Conservation (phyloP, 345 rosid species). For the Anacardium occidentale region DNA sequence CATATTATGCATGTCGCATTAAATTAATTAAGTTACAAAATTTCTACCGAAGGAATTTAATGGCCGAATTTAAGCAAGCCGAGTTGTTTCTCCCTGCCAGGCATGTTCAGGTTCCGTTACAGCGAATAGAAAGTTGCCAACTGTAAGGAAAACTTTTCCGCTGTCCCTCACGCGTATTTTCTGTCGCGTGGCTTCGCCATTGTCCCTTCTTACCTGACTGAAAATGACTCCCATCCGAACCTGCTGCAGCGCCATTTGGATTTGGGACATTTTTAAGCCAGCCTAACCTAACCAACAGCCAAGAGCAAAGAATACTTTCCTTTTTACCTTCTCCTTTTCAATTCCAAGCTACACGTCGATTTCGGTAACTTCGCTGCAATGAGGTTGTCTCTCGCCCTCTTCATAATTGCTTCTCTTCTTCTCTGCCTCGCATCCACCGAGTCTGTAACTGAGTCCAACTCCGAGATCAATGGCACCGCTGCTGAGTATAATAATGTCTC, state of each 20-base stretch:
- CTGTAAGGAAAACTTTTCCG: too few relatives aligned
- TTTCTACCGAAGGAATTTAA: too few relatives aligned
- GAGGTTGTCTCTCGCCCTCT: conserved; percentile 21
- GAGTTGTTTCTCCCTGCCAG: too few relatives aligned
- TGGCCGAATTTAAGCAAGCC: too few relatives aligned
- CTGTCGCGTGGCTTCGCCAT: too few relatives aligned
- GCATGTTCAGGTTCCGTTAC: too few relatives aligned
- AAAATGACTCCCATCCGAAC: conserved; percentile 1
- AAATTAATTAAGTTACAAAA: too few relatives aligned
- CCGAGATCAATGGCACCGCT: conserved; percentile 27
- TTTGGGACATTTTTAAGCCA: background rate
- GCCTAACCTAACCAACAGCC: background rate
- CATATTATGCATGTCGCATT: too few relatives aligned
- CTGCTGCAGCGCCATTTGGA: background rate
- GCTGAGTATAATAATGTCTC: conserved; percentile 25
- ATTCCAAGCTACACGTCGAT: background rate
- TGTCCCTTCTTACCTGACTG: background rate
- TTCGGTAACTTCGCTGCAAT: background rate
- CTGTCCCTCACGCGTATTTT: background rate
- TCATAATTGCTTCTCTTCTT: conserved; percentile 20
- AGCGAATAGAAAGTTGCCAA: too few relatives aligned
- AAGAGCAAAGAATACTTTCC: background rate
- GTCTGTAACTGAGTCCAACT: conserved; percentile 18
- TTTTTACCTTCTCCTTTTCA: background rate
- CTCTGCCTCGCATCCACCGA: conserved; percentile 22